These are phyloP conservation scores for Cladophialophora chaetospira DNA, from an alignment of 2,329 filamentous ascomycete genomes.

Conservation along the genomic window DNA sequence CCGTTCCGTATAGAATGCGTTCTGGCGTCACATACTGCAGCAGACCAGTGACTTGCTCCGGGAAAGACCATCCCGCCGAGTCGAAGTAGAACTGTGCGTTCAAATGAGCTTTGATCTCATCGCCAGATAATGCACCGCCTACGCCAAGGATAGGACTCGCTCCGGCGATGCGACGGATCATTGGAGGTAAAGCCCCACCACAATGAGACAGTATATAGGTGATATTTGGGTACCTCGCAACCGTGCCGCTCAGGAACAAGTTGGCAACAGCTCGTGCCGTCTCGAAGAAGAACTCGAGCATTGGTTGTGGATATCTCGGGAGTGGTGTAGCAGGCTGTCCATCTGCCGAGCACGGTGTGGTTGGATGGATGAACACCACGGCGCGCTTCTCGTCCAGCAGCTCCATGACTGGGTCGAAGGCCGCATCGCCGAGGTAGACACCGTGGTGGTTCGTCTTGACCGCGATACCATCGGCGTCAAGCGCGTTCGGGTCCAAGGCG, in stretches of 20 bases:
- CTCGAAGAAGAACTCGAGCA: constrained; percentile 53
- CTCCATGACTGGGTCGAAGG: constrained; percentile 49
- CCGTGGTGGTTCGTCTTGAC: constrained; percentile 56
- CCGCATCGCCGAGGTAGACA: constrained; percentile 52
- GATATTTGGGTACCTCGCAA: constrained; percentile 48
- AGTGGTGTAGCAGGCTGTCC: constrained; percentile 28
- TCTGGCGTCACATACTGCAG: constrained; percentile 2
- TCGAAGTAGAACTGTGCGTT: constrained; percentile 21
- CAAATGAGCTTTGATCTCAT: constrained; percentile 10
- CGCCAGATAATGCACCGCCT: not conserved
- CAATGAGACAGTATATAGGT: constrained; percentile 52
- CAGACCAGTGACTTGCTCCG: constrained; percentile 39
- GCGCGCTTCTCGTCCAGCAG: constrained; percentile 49
- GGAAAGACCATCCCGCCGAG: constrained; percentile 18
- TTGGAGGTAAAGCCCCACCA: constrained; percentile 46
- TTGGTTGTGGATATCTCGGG: constrained; percentile 14
- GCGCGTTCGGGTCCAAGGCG: constrained; percentile 36
- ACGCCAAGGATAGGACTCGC: not conserved
- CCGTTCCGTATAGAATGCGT: constrained; percentile 8
- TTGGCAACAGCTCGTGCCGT: constrained; percentile 52
- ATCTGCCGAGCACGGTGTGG: constrained; percentile 50
- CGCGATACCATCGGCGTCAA: constrained; percentile 53
- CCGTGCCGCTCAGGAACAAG: constrained; percentile 51
- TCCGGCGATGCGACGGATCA: constrained; percentile 13
- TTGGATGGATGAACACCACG: constrained; percentile 57